Evolutionary conservation across 75 land plant species (phyloP).

Genomic region (Picea sitchensis): DNA sequence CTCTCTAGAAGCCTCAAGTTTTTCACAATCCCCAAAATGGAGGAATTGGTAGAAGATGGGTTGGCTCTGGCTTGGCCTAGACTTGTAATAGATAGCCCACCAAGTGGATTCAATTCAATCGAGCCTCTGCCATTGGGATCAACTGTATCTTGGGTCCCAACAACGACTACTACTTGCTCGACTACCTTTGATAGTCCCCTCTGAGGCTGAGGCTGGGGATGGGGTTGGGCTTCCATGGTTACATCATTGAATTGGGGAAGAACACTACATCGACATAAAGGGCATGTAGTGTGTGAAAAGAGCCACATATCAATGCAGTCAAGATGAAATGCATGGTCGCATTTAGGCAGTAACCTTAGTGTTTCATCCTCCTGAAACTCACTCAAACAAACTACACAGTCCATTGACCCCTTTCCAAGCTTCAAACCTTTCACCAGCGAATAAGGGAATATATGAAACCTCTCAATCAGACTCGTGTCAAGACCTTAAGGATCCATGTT

Average conservation of each 20-base stretch:
- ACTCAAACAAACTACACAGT: conserved; percentile 76
- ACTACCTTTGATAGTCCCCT: too few relatives aligned
- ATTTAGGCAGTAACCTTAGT: conserved; percentile 69
- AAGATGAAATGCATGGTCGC: conserved; percentile 75
- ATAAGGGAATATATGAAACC: conserved; percentile 53
- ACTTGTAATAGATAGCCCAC: too few relatives aligned
- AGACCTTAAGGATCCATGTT: conserved; percentile 35
- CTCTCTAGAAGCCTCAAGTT: too few relatives aligned
- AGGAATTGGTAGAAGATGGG: too few relatives aligned
- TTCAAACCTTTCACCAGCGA: conserved; percentile 57
- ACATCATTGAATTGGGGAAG: background rate
- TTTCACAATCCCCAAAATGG: too few relatives aligned
- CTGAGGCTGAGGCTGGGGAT: too few relatives aligned
- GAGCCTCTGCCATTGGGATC: too few relatives aligned
- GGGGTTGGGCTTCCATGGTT: too few relatives aligned
- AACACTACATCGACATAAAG: conserved; percentile 64
- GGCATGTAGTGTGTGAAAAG: conserved; percentile 77
- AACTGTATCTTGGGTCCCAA: too few relatives aligned
- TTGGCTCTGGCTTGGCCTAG: too few relatives aligned
- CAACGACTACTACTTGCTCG: too few relatives aligned
- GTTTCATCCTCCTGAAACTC: conserved; percentile 63
- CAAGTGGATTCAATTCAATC: too few relatives aligned
- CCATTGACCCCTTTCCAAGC: conserved; percentile 63
- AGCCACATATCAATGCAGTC: conserved; percentile 88
- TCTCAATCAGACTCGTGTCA: conserved; percentile 35